Evolutionary conservation across 345 rosid genomes (phyloP).

Genomic region (Eucalyptus regnans): DNA sequence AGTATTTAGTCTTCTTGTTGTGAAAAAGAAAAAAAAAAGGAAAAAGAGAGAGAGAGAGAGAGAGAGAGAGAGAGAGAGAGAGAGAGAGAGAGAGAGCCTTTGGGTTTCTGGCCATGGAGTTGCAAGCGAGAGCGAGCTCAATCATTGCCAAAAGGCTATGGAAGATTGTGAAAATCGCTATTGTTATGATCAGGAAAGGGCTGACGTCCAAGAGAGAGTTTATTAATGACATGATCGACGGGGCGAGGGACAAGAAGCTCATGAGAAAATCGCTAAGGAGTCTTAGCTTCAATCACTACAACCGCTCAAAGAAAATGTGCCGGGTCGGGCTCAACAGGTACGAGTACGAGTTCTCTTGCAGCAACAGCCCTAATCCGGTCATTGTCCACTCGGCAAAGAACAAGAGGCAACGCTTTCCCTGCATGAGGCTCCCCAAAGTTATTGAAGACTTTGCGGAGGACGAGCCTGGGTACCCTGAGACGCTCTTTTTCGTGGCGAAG

Average conservation of each 20-base stretch:
- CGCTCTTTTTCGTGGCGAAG: not conserved
- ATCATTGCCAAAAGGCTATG: not conserved
- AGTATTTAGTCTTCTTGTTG: not conserved
- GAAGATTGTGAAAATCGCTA: not conserved
- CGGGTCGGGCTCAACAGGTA: not conserved
- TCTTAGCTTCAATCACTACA: not conserved
- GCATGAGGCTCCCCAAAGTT: not conserved
- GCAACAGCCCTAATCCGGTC: not conserved
- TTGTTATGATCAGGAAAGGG: not conserved
- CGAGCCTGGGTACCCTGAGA: not conserved
- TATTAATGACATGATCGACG: not conserved
- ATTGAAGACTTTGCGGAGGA: not conserved
- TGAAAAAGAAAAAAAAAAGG: no score
- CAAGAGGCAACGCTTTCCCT: not conserved
- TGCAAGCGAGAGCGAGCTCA: not conserved
- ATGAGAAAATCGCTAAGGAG: not conserved
- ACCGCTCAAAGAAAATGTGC: not conserved
- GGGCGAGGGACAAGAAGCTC: not conserved
- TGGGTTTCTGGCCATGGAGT: not conserved
- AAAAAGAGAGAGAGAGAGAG: not conserved
- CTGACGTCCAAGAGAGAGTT: not conserved
- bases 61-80: not conserved
- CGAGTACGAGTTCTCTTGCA: conserved; percentile 2
- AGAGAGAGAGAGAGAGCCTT: not conserved
- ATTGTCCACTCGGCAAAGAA: not conserved